Evolutionary conservation across 2,329 filamentous ascomycete species (phyloP).

Genomic region (Aureobasidium subglaciale): DNA sequence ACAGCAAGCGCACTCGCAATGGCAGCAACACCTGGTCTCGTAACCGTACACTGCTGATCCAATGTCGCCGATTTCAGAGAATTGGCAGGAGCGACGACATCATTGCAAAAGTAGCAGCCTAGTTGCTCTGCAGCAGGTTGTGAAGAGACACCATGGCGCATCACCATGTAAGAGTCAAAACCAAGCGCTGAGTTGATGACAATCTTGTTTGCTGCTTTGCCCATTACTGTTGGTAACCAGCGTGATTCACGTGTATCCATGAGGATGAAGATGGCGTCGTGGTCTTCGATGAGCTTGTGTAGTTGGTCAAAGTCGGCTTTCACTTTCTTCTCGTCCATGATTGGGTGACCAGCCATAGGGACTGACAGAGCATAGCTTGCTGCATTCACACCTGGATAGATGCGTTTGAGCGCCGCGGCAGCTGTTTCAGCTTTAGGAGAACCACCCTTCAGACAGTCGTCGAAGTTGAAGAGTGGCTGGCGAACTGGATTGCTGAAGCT

Average conservation of each 20-base stretch:
- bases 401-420: constrained; percentile 70
- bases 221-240: constrained; percentile 95
- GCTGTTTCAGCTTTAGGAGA: constrained; percentile 75
- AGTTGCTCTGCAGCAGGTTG: constrained; percentile 47
- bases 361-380: constrained; percentile 76
- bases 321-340: constrained; percentile 63
- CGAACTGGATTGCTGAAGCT: constrained; percentile 96
- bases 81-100: constrained; percentile 89
- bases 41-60: constrained; percentile 97
- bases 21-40: constrained; percentile 81
- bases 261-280: constrained; percentile 90
- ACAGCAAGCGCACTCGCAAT: constrained; percentile 89
- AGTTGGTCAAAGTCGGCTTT: constrained; percentile 70
- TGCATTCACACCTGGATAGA: constrained; percentile 84
- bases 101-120: constrained; percentile 97
- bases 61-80: constrained; percentile 92
- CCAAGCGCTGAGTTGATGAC: constrained; percentile 95
- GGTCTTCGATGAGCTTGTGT: constrained; percentile 66
- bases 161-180: constrained; percentile 94
- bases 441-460: constrained; percentile 81
- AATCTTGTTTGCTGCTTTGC: constrained; percentile 84
- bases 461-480: constrained; percentile 84
- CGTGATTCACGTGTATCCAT: constrained; percentile 93
- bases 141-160: constrained; percentile 74
- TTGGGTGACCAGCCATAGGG: constrained; percentile 91